Evolutionary conservation across 768 basidiomycete species (phyloP).

Genomic region (Boletus eberwhitei): DNA sequence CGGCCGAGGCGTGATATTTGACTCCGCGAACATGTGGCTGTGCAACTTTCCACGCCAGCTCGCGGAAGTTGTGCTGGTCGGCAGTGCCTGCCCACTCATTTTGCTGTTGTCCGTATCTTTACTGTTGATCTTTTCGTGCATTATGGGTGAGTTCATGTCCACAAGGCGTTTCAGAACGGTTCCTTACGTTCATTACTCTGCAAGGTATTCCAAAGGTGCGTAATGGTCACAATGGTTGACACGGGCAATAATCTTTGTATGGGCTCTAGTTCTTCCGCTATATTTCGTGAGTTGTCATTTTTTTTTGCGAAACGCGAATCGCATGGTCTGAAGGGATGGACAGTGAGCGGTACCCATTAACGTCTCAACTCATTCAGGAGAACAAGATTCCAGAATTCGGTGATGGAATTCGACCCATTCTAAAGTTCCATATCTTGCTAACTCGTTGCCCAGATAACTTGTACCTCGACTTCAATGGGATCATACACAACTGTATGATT

Average conservation of each 20-base stretch:
- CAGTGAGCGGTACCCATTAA: constrained; percentile 96
- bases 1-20: too few relatives aligned
- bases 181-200: constrained; percentile 2
- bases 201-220: constrained; percentile 66
- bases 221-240: neutral
- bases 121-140: constrained; percentile 4
- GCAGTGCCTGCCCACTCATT: neutral
- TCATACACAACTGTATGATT: constrained; percentile 75
- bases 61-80: neutral
- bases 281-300: constrained; percentile 64
- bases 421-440: neutral
- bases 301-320: neutral
- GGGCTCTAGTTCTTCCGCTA: constrained; percentile 85
- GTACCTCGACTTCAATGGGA: constrained; percentile 93
- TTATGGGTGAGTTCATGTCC: constrained; percentile 21
- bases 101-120: constrained; percentile 5
- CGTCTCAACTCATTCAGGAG: constrained; percentile 95
- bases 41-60: neutral
- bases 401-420: constrained; percentile 30
- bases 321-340: constrained; percentile 10
- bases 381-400: constrained; percentile 99
- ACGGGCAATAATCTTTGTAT: constrained; percentile 6
- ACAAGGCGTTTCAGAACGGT: fast-evolving
- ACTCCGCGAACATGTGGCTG: constrained; percentile 14
- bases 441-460: constrained; percentile 61